Conservation (phyloP, 2,329 filamentous ascomycete species). For the Zopfia rhizophila region DNA sequence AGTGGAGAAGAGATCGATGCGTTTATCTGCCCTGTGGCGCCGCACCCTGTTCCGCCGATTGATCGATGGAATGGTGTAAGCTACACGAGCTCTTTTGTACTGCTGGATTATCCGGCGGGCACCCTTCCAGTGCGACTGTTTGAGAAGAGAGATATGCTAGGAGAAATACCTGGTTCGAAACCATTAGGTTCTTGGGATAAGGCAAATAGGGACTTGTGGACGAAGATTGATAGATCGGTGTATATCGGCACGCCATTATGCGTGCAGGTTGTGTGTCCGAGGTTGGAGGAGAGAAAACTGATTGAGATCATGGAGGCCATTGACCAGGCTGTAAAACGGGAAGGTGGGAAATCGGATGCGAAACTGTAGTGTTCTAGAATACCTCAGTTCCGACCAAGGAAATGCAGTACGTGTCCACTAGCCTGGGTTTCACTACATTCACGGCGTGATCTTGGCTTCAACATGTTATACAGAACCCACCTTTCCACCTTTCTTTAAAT, state of each 20-base stretch:
- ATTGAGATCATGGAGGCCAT: conserved; percentile 65
- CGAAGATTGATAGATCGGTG: conserved; percentile 61
- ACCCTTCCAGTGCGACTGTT: conserved; percentile 65
- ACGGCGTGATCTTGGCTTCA: too few species aligned
- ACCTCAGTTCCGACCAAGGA: too few species aligned
- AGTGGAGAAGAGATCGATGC: conserved; percentile 64
- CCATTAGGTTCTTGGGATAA: conserved; percentile 68
- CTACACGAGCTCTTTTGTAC: conserved; percentile 70
- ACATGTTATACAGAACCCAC: too few species aligned
- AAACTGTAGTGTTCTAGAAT: too few species aligned
- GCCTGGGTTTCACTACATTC: too few species aligned
- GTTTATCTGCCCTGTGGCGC: conserved; percentile 71
- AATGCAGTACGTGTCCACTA: too few species aligned
- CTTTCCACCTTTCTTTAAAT: too few species aligned
- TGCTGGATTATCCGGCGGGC: conserved; percentile 71
- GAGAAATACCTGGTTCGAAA: conserved; percentile 53
- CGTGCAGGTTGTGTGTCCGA: conserved; percentile 67
- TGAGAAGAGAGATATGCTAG: conserved; percentile 60
- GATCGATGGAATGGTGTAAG: conserved; percentile 71
- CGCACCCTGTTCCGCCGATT: conserved; percentile 70
- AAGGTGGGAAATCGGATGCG: too few species aligned
- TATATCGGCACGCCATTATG: conserved; percentile 66
- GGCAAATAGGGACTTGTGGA: conserved; percentile 66
- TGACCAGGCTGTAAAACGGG: conserved; percentile 55
- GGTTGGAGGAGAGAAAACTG: conserved; percentile 64